Conservation (phyloP, 2,329 filamentous ascomycete species). For the Colletotrichum gloeosporioides region DNA sequence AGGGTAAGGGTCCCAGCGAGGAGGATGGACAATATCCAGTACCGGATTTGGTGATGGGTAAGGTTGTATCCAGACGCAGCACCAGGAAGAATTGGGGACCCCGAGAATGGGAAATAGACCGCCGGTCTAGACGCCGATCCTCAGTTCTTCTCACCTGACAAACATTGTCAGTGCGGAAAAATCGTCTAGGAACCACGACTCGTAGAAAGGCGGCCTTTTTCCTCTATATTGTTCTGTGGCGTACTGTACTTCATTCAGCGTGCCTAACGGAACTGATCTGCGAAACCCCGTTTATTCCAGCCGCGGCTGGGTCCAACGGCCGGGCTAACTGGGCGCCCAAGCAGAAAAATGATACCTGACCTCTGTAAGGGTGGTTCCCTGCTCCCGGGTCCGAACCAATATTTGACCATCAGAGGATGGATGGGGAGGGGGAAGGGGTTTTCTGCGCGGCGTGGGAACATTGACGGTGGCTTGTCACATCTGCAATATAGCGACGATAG, state of each 20-base stretch:
- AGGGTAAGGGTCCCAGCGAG: neutral
- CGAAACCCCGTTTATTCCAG: neutral
- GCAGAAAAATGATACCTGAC: neutral
- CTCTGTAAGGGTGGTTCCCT: neutral
- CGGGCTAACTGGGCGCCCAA: neutral
- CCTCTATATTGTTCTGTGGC: neutral
- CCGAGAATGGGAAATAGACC: neutral
- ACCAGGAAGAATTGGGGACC: neutral
- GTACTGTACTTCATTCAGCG: neutral
- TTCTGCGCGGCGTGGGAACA: neutral
- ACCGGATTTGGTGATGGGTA: neutral
- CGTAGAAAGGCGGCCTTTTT: neutral
- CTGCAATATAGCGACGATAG: neutral
- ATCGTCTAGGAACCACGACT: neutral
- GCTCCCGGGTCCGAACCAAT: neutral
- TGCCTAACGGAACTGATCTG: neutral
- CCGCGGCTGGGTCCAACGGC: neutral
- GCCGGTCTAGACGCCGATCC: slow-evolving; percentile 16
- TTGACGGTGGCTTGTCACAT: neutral
- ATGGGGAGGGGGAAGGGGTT: neutral
- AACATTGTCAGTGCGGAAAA: neutral
- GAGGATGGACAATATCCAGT: neutral
- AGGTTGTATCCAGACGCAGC: neutral
- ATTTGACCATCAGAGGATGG: neutral
- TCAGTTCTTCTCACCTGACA: slow-evolving; percentile 10